Evolutionary conservation across 176 grass and related monocot species (phyloP).

Genomic region (Neostapfia colusana): DNA sequence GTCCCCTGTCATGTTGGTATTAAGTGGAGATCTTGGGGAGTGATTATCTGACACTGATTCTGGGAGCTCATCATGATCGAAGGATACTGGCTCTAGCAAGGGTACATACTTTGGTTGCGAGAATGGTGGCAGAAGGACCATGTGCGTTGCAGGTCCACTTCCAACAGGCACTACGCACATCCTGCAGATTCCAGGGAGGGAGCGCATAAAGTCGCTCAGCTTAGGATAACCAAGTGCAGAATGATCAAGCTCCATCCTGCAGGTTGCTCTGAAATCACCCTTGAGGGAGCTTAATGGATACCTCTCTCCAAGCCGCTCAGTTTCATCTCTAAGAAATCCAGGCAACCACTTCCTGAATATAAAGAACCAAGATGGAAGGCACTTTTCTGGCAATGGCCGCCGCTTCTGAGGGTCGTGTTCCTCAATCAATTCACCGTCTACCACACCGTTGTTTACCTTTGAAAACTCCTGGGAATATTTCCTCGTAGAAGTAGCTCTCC

Average conservation of each 20-base stretch:
- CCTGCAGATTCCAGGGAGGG: constrained; percentile 66
- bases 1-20: constrained; percentile 18
- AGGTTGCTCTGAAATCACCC: constrained; percentile 57
- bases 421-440: constrained; percentile 46
- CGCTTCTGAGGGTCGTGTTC: constrained; percentile 32
- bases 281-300: constrained; percentile 66
- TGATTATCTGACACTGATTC: constrained; percentile 53
- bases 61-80: constrained; percentile 43
- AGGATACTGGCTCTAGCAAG: constrained; percentile 48
- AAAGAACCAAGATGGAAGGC: constrained; percentile 67
- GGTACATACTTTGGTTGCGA: constrained; percentile 49
- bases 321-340: constrained; percentile 51
- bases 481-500: constrained; percentile 22
- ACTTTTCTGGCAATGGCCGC: constrained; percentile 51
- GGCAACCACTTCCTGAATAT: constrained; percentile 65
- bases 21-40: constrained; percentile 47
- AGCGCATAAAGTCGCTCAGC: constrained; percentile 63
- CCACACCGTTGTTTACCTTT: constrained; percentile 13
- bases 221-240: constrained; percentile 56
- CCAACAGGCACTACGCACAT: constrained; percentile 58
- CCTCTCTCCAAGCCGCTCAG: constrained; percentile 41
- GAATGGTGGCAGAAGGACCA: constrained; percentile 56
- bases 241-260: constrained; percentile 69
- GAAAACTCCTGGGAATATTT: constrained; percentile 28
- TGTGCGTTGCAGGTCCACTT: constrained; percentile 56